These are phyloP conservation scores for Limnomonas spitsbergensis DNA, from an alignment of 139 green algal species.

Conservation along the genomic window DNA sequence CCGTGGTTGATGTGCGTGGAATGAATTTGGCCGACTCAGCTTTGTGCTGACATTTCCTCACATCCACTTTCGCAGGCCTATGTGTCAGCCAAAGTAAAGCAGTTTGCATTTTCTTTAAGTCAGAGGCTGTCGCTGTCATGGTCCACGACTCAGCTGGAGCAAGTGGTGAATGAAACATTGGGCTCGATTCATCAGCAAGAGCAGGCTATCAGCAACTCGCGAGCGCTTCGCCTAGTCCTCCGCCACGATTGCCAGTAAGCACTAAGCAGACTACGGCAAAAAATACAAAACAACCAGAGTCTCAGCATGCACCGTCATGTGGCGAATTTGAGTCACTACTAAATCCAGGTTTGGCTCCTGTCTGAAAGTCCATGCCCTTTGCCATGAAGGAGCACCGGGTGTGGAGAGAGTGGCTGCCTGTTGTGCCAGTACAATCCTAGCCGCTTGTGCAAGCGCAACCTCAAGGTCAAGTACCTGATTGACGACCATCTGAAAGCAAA, in stretches of 20 bases:
- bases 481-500: slow-evolving; percentile 62
- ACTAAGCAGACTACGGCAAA: too few species aligned
- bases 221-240: slow-evolving; percentile 46
- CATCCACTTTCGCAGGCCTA: slow-evolving; percentile 30
- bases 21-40: background rate
- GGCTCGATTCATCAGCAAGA: slow-evolving; percentile 11
- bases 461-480: slow-evolving; percentile 65
- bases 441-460: slow-evolving; percentile 61
- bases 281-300: background rate
- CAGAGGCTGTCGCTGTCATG: slow-evolving; percentile 21
- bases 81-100: slow-evolving; percentile 33
- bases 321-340: background rate
- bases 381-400: slow-evolving; percentile 49
- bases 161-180: slow-evolving; percentile 31
- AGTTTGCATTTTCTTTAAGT: slow-evolving; percentile 35
- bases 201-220: slow-evolving; percentile 16
- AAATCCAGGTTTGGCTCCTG: background rate
- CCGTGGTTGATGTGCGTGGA: slow-evolving; percentile 27
- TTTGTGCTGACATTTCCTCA: background rate
- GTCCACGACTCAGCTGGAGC: slow-evolving; percentile 27
- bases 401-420: slow-evolving; percentile 44
- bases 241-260: slow-evolving; percentile 61
- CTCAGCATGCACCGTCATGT: background rate
- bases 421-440: slow-evolving; percentile 65
- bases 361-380: background rate